Conservation (phyloP, 495 filamentous ascomycete species). For the Physcia stellaris region DNA sequence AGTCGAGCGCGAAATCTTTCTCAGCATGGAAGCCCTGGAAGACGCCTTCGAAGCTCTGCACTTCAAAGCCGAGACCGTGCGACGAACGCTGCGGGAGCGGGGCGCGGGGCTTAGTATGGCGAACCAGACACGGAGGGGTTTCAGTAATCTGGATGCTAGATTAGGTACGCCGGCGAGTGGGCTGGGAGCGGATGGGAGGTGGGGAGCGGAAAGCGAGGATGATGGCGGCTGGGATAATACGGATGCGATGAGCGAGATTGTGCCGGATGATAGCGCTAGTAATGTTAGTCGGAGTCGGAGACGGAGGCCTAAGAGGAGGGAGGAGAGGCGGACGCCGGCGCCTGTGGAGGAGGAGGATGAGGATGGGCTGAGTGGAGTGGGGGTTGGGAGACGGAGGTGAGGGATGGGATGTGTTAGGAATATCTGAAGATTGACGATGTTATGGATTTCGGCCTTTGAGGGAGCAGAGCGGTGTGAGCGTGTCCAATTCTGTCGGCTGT, state of each 20-base stretch:
- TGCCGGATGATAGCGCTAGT: constrained; percentile 47
- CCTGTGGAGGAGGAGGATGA: constrained; percentile 77
- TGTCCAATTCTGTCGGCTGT: no score
- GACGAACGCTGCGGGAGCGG: constrained; percentile 63
- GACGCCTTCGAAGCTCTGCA: constrained; percentile 92
- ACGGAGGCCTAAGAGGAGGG: constrained; percentile 42
- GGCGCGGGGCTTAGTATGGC: constrained; percentile 66
- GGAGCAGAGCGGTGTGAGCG: no score
- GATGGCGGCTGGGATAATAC: constrained; percentile 49
- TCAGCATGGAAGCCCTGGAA: constrained; percentile 86
- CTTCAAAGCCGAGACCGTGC: constrained; percentile 66
- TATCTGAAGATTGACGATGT: no score
- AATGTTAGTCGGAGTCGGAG: constrained; percentile 35
- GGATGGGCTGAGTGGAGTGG: constrained; percentile 21
- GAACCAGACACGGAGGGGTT: constrained; percentile 54
- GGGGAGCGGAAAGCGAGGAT: constrained; percentile 38
- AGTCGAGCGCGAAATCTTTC: constrained; percentile 85
- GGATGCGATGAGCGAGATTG: constrained; percentile 53
- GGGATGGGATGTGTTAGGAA: no score
- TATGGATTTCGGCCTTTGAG: no score
- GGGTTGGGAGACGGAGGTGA: no score
- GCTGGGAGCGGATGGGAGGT: constrained; percentile 22
- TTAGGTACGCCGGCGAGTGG: constrained; percentile 43
- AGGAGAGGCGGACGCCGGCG: constrained; percentile 68
- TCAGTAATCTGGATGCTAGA: constrained; percentile 32